A percentile compares a stretch with the other conserved stretches of the same genome.
Conservation (phyloP, 176 grass and related monocot species). For the Triticum monococcum region DNA sequence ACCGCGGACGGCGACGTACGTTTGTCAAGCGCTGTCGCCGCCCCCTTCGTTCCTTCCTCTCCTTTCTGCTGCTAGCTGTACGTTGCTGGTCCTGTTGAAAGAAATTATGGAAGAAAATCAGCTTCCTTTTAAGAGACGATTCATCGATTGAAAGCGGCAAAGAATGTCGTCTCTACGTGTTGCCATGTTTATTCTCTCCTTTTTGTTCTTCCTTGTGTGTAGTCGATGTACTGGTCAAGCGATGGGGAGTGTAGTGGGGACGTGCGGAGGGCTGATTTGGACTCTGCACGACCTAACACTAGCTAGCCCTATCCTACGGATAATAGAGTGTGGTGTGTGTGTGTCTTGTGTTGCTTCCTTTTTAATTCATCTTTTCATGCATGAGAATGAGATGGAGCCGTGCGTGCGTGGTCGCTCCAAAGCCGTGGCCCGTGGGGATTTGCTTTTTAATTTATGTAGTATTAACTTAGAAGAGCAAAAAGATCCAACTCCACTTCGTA, state of each 20-base stretch:
- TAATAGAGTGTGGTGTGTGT: neutral
- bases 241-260: too few relatives aligned
- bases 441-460: neutral
- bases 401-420: neutral
- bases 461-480: neutral
- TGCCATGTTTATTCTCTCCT: neutral
- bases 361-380: conserved; percentile 25
- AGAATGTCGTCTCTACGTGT: too few relatives aligned
- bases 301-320: too few relatives aligned
- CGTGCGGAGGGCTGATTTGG: neutral
- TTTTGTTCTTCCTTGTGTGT: neutral
- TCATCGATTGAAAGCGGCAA: too few relatives aligned
- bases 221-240: neutral
- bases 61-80: neutral
- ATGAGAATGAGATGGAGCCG: neutral
- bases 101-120: neutral
- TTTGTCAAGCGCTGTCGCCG: neutral
- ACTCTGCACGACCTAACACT: neutral
- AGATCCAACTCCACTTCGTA: conserved; percentile 3
- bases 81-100: neutral
- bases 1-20: neutral
- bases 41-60: neutral
- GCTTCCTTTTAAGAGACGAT: neutral
- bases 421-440: neutral
- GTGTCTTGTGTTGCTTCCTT: conserved; percentile 39